Base-by-base conservation (phyloP, 2,329 filamentous ascomycete species). In the Fusarium sp. region DNA sequence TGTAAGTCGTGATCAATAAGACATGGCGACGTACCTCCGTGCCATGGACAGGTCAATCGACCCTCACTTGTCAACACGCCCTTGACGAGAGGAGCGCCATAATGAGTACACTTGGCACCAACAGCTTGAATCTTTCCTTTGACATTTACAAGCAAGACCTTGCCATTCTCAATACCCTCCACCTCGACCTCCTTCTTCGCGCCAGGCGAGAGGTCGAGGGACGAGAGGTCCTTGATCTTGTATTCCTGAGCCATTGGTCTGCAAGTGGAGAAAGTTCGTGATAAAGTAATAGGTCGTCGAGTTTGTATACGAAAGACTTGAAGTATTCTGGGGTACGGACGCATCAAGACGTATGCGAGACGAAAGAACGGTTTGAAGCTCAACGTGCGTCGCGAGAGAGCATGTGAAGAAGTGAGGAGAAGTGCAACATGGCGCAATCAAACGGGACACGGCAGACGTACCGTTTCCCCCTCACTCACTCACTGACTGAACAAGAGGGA, bases 41-140 rank as follows among this genome's bases (percentile, higher is more conserved):
- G 96, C 97, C 97, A 98, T 4, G 96, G 95, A 82, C 97, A 99
- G 8, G 94, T 98, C 71, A 99, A 84, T 60, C 95, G 89, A 6
- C 97, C 97, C 76, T 93, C 92, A 4, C 90, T 90, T 9, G 94
- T 94, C 72, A 99, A 84, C 9, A 98, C 92, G 63, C 97, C 97
- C 76, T 96, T 95, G 63, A 91, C 90, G 74, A 99, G 85, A 15
- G 97, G 97, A 45, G 96, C 97, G 37, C 97, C 96, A 81, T 97
- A 98, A 84, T 98, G 96, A 11, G 91, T 93, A 82, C 97, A 99
- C 76, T 93, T 97, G 43, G 94, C 86, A 38, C 94, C 95, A 38
- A 97, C 83, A 33, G 95, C 97, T 80, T 95, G 92, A 17, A 96
- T 86, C 76, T 93, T 90, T 76, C 92, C 93, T 63, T 91, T 91